Evolutionary conservation across 331 rosid species (phyloP).

Genomic region (Rhamnella rubrinervis): DNA sequence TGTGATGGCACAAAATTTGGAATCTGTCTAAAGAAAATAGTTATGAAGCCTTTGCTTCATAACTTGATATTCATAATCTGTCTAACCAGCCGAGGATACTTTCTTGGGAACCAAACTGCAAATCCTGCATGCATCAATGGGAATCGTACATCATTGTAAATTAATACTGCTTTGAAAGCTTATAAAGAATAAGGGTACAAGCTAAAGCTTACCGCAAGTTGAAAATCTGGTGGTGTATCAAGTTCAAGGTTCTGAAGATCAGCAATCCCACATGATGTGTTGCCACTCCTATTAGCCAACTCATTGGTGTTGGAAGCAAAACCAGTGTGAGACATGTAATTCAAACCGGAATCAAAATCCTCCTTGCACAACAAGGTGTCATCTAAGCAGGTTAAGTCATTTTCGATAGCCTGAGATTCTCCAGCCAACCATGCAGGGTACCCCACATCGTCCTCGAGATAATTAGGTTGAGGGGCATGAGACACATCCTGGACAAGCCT

Average conservation of each 20-base stretch:
- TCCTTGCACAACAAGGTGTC: conserved; percentile 74
- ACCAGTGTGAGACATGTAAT: conserved; percentile 22
- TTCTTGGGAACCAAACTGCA: conserved; percentile 70
- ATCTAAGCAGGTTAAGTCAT: conserved; percentile 40
- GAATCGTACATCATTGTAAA: conserved; percentile 13
- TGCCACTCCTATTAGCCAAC: conserved; percentile 20
- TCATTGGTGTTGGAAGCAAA: conserved; percentile 11
- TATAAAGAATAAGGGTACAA: conserved; percentile 9
- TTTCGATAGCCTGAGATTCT: conserved; percentile 62
- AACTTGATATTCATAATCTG: conserved; percentile 36
- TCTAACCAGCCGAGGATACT: conserved; percentile 57
- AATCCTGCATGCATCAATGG: conserved; percentile 47
- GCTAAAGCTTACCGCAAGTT: conserved; percentile 53
- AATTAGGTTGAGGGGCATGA: conserved; percentile 26
- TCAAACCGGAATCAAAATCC: conserved; percentile 35
- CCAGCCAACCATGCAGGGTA: conserved; percentile 63
- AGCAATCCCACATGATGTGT: conserved; percentile 39
- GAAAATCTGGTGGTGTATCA: conserved; percentile 75
- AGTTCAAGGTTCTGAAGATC: conserved; percentile 70
- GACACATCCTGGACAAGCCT: conserved; percentile 25
- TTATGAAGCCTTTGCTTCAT: conserved; percentile 12
- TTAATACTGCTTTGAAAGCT: conserved; percentile 1
- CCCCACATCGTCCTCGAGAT: conserved; percentile 28
- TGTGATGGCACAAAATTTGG: conserved; percentile 20
- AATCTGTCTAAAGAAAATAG: background rate